Conservation (phyloP, 768 basidiomycete genomes). For the Kwoniella pini region DNA sequence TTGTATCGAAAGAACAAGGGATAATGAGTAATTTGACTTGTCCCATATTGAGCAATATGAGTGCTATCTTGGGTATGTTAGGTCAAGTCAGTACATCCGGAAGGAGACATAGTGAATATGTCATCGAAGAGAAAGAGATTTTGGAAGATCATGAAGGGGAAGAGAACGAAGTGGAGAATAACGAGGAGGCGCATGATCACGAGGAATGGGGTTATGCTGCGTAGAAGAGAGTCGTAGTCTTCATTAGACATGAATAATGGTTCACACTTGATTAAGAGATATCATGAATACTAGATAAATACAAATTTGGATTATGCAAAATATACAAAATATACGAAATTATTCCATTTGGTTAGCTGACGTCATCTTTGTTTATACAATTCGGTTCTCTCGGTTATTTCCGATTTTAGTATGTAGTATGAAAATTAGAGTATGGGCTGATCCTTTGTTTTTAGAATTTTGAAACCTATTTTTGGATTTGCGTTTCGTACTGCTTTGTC, state of each 20-base stretch:
- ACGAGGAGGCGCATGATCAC: not conserved
- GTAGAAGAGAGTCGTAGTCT: too few species aligned
- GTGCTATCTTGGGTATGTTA: slow-evolving; percentile 4
- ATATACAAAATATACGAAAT: too few species aligned
- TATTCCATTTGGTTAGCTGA: not conserved
- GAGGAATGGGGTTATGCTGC: not conserved
- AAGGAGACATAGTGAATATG: slow-evolving; percentile 7
- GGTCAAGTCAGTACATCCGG: not conserved
- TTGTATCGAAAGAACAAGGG: not conserved
- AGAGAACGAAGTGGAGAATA: not conserved
- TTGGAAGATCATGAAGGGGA: not conserved
- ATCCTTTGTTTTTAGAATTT: slow-evolving; percentile 1
- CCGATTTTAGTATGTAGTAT: not conserved
- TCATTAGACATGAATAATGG: too few species aligned
- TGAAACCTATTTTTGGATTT: not conserved
- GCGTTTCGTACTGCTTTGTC: not conserved
- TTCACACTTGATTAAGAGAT: too few species aligned
- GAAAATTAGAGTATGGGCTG: not conserved
- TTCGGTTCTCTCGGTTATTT: not conserved
- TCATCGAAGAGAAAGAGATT: slow-evolving; percentile 10
- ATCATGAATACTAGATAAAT: too few species aligned
- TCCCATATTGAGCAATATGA: slow-evolving; percentile 7
- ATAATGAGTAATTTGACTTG: slow-evolving; percentile 2
- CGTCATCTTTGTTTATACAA: slow-evolving; percentile 5
- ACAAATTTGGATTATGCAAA: too few species aligned